Evolutionary conservation across 2,329 filamentous ascomycete genomes (phyloP), one percentile per base, ranked within the genome.

Genomic region (Curvularia lunata): DNA sequence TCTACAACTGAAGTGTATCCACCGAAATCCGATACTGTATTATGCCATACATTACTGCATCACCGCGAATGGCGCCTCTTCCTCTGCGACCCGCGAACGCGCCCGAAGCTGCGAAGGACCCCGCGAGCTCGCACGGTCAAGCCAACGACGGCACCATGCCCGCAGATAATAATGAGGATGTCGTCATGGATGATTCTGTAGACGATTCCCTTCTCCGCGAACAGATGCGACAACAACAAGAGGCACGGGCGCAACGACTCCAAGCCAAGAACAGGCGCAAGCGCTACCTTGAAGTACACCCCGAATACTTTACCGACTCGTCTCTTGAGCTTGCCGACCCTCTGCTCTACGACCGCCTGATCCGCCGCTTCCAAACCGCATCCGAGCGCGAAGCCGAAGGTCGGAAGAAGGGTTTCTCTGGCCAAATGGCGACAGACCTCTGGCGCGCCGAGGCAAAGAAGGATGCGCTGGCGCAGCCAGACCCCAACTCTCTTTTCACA

Each of bases 321-420:
- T 82, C 83, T 53, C 84, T 88, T 58, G 87, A 89, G 76, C 82
- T 88, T 65, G 86, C 84, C 74, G 84, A 95, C 77, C 91, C 92
- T 1, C 80, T 94, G 8, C 84, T 96, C 30, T 96, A 96, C 80
- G 91, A 96, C 75, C 85, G 86, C 52, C 83, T 96, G 23, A 85
- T 97, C 59, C 87, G 91, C 51, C 86, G 86, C 50, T 93, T 92
- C 74, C 91, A 93, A 64, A 88, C 88, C 1, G 79, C 88, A 2
- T 81, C 83, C 4, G 91, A 96, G 77, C 86, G 91, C 52, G 87
- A 92, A 72, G 84, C 84, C 6, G 91, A 94, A 66, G 89, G 88
- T 8, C 86, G 86, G 42, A 79, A 81, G 8, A 92, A 92, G 72
- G 92, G 92, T 10, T 95, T 92, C 74, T 90, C 89, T 0, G 89